Evolutionary conservation across 179 eudicot species (phyloP), one percentile per base, ranked within the genome.

Genomic region (Pouteria campechiana): DNA sequence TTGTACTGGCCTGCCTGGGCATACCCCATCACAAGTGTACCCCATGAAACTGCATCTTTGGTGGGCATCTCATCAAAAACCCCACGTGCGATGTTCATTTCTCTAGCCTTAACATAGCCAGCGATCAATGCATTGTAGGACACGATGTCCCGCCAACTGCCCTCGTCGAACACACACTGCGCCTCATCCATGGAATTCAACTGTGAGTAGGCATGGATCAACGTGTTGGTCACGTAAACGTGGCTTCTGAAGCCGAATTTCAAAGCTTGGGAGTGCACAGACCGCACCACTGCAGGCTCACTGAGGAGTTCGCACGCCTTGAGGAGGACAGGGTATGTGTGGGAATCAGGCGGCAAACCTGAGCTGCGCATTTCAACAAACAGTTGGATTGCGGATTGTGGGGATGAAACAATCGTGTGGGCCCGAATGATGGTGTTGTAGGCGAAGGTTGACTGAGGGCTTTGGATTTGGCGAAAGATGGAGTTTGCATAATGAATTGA

Each of bases 31-130:
- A 87, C 30, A 44, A 83, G 54, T 3, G 96, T 79, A 19, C 83
- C 90, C 94, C 90, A 79, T 4, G 96, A 83, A 42, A 68, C 86
- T 0, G 63, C 54, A 65, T 87, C 93, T 50, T 72, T 77, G 11
- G 37, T 21, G 28, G 49, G 47, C 94, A 83, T 83, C 50, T 57
- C 40, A 34, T 79, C 83, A 54, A 87, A 87, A 44, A 87, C 24
- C 8, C 57, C 54, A 40, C 72, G 71, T 1, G 87, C 96, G 41
- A 24, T 48, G 17, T 37, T 46, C 9, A 44, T 59, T 36, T 83
- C 74, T 3, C 94, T 90, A 14, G 47, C 65, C 61, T 79, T 83
- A 2, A 83, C 79, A 48, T 64, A 75, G 61, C 83, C 96, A 63
- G 76, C 74, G 40, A 83, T 59, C 73, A 87, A 61, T 7, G 69